phyloP scores from a whole-genome alignment of 192 early-diverging fungal genomes.

The Pilobolus umbonatus region DNA sequence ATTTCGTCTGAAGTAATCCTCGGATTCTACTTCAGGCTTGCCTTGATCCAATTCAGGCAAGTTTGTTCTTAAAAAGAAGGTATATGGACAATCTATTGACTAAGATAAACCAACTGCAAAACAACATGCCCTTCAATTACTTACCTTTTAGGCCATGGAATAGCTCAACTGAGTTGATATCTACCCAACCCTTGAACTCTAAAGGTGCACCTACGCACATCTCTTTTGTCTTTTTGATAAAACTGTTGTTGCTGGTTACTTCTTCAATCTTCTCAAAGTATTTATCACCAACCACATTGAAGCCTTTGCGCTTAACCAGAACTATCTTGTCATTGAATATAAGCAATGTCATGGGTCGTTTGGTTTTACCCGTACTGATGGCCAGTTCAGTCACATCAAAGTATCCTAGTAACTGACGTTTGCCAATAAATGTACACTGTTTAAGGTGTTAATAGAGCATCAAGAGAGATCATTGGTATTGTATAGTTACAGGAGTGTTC shows the following conservation, averaged over 20 bases:
- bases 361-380: neutral
- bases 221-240: neutral
- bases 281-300: slow-evolving; percentile 1
- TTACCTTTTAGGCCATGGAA: slow-evolving; percentile 15
- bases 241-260: neutral
- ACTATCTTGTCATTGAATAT: slow-evolving; percentile 27
- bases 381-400: slow-evolving; percentile 23
- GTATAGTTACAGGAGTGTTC: slow-evolving; percentile 16
- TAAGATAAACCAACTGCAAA: neutral
- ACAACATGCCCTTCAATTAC: neutral
- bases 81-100: slow-evolving; percentile 9
- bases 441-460: neutral
- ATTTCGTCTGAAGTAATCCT: slow-evolving; percentile 11
- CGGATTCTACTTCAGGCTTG: neutral
- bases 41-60: neutral
- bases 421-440: slow-evolving; percentile 20
- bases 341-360: slow-evolving; percentile 21
- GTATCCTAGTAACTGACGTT: slow-evolving; percentile 16
- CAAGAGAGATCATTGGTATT: neutral
- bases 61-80: slow-evolving; percentile 9
- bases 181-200: slow-evolving; percentile 11
- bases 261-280: neutral
- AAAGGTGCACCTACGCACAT: neutral
- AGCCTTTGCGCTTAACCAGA: slow-evolving; percentile 14
- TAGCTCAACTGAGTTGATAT: slow-evolving; percentile 5